These are phyloP conservation scores for Aureobasidium sp. DNA, from an alignment of 2,329 filamentous ascomycete genomes.

Conservation along the genomic window DNA sequence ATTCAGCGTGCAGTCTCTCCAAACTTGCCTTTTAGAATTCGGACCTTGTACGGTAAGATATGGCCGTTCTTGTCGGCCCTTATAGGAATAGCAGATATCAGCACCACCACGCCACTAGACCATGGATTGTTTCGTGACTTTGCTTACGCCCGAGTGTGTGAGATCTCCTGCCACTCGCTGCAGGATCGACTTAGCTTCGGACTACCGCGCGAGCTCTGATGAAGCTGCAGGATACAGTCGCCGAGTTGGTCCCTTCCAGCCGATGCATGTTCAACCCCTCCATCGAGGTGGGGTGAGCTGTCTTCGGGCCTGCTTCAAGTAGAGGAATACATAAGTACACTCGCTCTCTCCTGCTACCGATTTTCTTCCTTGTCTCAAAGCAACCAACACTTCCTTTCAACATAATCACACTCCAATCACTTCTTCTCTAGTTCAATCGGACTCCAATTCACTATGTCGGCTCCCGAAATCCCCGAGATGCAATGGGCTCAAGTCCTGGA, in stretches of 20 bases:
- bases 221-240: not conserved
- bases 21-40: not conserved
- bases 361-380: not conserved
- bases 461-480: conserved; percentile 57
- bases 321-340: conserved; percentile 7
- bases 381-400: not conserved
- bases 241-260: conserved; percentile 12
- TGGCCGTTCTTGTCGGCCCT: conserved; percentile 7
- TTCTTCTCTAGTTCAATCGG: not conserved
- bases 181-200: conserved; percentile 1
- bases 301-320: conserved; percentile 10
- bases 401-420: not conserved
- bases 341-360: not conserved
- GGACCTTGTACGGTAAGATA: conserved; percentile 15
- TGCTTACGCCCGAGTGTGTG: not conserved
- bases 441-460: conserved; percentile 9
- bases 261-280: conserved; percentile 13
- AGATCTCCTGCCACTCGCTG: conserved; percentile 12
- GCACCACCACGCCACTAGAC: conserved; percentile 11
- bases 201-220: not conserved
- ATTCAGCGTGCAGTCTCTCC: not conserved
- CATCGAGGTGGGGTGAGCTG: conserved; percentile 9
- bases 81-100: conserved; percentile 4
- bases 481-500: conserved; percentile 93
- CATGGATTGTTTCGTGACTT: conserved; percentile 7